Base-by-base conservation (phyloP, 148 eudicot genomes). In the Bassia scoparia region DNA sequence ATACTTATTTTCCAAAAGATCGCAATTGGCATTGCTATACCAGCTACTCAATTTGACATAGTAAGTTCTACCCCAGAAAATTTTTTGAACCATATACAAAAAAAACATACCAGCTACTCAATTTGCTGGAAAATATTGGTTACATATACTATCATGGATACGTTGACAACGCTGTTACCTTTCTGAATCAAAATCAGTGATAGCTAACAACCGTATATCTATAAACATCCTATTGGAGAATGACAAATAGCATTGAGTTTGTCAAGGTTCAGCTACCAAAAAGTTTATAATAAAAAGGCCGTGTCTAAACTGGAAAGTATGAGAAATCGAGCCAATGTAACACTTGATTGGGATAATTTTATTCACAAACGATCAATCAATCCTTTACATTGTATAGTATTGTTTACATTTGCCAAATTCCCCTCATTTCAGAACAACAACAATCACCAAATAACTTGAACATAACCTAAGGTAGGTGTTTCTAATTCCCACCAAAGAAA, bases 401-500 rank as follows among this genome's bases (percentile, higher is more conserved):
- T 37, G 16, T 70, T 18, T 18, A 14, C 53, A 71, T 56, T 30
- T 34, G 41, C 59, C 62, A 64, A 70, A 50, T 65, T 38, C 44
- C 33, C 34, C 68, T 33, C 43, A 48, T 21, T 48, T 16, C 70
- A n/a, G 4, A 52, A 30, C 54, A 18, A 20, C 29, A 34, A 33
- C 41, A 72, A 48, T n/a, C 13, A 15, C 16, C 33, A 65, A 23
- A 41, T 64, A 31, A n/a, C 12, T n/a, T 58, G 26, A 3, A 20
- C 16, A 43, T 8, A 43, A 74, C 15, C 48, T 49, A 16, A 56
- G 55, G 17, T 11, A 30, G 61, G 23, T 53, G 12, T 29, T 15
- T 37, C 55, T 48, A 53, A 30, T 55, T 4, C 75, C 50, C 54
- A 55, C 15, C 44, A 62, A 35, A 49, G 21, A 54, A 78, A 18